Evolutionary conservation across 1,284 basidiomycete genomes (phyloP), one percentile per base, ranked within the genome.

Genomic region (Ceratobasidium sp.): DNA sequence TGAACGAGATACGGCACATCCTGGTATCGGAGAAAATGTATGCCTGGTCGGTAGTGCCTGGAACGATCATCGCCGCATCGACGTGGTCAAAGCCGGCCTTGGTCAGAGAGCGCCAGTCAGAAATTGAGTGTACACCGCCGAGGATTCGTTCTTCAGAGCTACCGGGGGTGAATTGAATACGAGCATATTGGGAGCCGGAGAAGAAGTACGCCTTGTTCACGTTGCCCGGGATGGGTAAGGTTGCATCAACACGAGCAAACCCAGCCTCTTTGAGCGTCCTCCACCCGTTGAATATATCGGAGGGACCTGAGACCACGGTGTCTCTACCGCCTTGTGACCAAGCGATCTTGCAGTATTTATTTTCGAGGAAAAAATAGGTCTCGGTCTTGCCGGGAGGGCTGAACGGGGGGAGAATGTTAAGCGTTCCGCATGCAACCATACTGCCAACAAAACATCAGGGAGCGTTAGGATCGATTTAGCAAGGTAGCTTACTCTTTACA

Each of bases 51-150:
- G 59, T 64, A 1, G 22, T 64, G 51, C 70, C 70, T 13, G 59
- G 70, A 40, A 73, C 70, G 17, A 51, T 51, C 40, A 73, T n/a
- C 5, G 59, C 70, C 13, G 57, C 70, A 9, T 73, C 59, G 22
- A 73, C 44, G 59, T 32, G 70, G 9, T 52, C 11, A 6, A 62
- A 73, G 19, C 59, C 59, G 13, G 70, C 70, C 29, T 61, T 62
- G 0, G 0, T 13, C 1, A 73, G 8, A 4, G 70, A 61, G 7
- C 17, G 1, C 70, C 70, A 73, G n/a, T 13, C 25, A 1, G 19
- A 11, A 32, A 49, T 29, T 34, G 44, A 8, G 25, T 34, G 44
- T 19, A 59, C 32, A 22, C 46, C n/a, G 13, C 54, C 54, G 1
- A 44, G 2, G 0, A 52, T n/a, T 11, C 51, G 7, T n/a, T 61